These are phyloP conservation scores for Ogataea corticis DNA, from an alignment of 805 yeast genomes.

Conservation along the genomic window DNA sequence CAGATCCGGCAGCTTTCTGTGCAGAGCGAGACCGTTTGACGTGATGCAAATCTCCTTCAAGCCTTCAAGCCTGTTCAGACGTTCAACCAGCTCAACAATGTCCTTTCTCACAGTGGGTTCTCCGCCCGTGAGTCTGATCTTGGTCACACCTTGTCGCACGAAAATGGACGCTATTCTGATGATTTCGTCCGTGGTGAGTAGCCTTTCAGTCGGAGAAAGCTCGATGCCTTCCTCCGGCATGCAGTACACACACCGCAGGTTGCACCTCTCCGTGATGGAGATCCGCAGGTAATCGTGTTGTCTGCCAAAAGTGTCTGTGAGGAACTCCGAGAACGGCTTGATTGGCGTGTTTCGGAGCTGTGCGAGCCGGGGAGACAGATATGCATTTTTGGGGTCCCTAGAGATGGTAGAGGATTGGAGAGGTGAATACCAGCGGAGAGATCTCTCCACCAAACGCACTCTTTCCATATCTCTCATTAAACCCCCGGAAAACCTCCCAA, in stretches of 20 bases:
- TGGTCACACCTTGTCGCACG: constrained; percentile 49
- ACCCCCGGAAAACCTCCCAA: no score
- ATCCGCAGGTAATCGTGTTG: constrained; percentile 51
- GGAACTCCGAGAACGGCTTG: constrained; percentile 39
- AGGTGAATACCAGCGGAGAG: no score
- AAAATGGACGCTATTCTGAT: constrained; percentile 43
- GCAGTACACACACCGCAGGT: constrained; percentile 48
- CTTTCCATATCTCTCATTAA: no score
- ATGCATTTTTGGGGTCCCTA: no score
- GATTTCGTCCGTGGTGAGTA: constrained; percentile 47
- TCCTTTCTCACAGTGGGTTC: constrained; percentile 57
- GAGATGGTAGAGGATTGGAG: no score
- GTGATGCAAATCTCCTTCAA: constrained; percentile 51
- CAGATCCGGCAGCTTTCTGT: constrained; percentile 46
- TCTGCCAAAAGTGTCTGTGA: constrained; percentile 46
- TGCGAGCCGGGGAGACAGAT: constrained; percentile 10
- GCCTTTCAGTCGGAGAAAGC: constrained; percentile 42
- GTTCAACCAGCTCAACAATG: constrained; percentile 43
- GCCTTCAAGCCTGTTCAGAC: constrained; percentile 41
- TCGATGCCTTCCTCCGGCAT: constrained; percentile 60
- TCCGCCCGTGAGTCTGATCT: constrained; percentile 55
- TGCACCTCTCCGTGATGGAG: constrained; percentile 52
- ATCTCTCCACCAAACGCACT: no score
- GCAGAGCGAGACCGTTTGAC: constrained; percentile 51
- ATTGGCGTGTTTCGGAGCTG: constrained; percentile 17